phyloP scores from a whole-genome alignment of 2,329 filamentous ascomycete species.

The Epichloe hybrida region DNA sequence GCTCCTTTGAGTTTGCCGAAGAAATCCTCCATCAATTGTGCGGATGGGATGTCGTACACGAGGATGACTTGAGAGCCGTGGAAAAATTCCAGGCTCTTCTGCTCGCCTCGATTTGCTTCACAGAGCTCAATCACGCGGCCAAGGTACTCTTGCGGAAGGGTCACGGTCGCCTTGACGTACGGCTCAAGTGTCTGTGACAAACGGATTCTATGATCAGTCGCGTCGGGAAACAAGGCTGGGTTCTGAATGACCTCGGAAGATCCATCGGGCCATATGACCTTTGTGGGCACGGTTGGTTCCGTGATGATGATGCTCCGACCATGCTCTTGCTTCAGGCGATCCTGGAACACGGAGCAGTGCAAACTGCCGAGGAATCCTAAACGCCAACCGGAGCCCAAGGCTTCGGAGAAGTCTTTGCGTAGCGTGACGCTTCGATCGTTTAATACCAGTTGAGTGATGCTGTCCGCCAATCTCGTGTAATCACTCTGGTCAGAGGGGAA shows the following conservation, averaged over 20 bases:
- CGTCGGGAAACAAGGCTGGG: slow-evolving; percentile 74
- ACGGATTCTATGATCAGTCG: slow-evolving; percentile 33
- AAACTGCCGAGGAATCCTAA: slow-evolving; percentile 91
- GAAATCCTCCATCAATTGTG: slow-evolving; percentile 88
- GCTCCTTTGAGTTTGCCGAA: slow-evolving; percentile 91
- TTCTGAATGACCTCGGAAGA: slow-evolving; percentile 68
- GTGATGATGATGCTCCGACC: slow-evolving; percentile 94
- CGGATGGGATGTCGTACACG: slow-evolving; percentile 78
- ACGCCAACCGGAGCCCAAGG: slow-evolving; percentile 84
- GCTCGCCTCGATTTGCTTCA: slow-evolving; percentile 75
- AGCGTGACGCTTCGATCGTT: slow-evolving; percentile 93
- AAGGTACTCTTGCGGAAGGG: slow-evolving; percentile 84
- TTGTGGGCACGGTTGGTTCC: slow-evolving; percentile 86
- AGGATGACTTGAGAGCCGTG: slow-evolving; percentile 85
- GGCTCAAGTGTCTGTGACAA: slow-evolving; percentile 37
- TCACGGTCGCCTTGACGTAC: slow-evolving; percentile 64
- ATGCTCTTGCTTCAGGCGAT: slow-evolving; percentile 85
- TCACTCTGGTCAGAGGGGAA: slow-evolving; percentile 88
- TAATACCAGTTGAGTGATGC: slow-evolving; percentile 82
- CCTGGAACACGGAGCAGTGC: slow-evolving; percentile 98
- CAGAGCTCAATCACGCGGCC: slow-evolving; percentile 92
- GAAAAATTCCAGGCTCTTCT: slow-evolving; percentile 83
- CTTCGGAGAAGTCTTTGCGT: slow-evolving; percentile 88
- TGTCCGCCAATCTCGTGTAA: slow-evolving; percentile 78
- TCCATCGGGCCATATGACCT: slow-evolving; percentile 68